Base-by-base conservation (phyloP, 345 rosid species). In the Carallia brachiata region DNA sequence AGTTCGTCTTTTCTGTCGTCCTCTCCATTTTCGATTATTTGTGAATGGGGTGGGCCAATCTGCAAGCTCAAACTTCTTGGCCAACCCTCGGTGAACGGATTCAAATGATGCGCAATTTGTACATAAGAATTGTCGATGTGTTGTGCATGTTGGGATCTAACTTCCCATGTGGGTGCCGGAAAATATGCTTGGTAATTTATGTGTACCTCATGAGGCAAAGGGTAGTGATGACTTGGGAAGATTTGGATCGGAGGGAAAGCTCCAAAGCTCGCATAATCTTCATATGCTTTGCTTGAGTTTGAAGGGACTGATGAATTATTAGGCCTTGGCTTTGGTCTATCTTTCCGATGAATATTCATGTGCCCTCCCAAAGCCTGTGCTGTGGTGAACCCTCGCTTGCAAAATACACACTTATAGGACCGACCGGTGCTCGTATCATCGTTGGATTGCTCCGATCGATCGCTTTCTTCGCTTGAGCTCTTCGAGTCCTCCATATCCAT, bases 281-380 rank as follows among this genome's bases (percentile, higher is more conserved):
- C 68, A 57, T 74, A 69, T 16, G 36, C 61, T 73, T 80, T 80
- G 69, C 60, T 50, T 58, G 83, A 65, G 48, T 54, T 23, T 2
- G 70, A 68, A 62, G 82, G 65, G 57, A 48, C 70, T 3, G 68
- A 59, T 15, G 68, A 59, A 30, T 52, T 61, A 30, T 52, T 61
- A 7, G 47, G 65, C 61, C 73, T 70, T 19, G 70, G 36, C 40
- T 64, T 75, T 23, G 74, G 57, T 50, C 74, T 69, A 65, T 75
- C 78, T 70, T 75, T 75, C 65, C 78, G 59, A 32, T 75, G 78
- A 59, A 75, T 70, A 55, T 75, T 75, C 78, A 75, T 75, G 57
- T 75, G 78, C 1, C 78, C 78, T 19, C 78, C 74, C n/a, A 75
- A 50, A 60, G 78, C 78, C 53, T 75, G 78, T 8, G 78, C 78